Conservation (phyloP, 768 basidiomycete genomes). For the Rhodotorula babjevae region DNA sequence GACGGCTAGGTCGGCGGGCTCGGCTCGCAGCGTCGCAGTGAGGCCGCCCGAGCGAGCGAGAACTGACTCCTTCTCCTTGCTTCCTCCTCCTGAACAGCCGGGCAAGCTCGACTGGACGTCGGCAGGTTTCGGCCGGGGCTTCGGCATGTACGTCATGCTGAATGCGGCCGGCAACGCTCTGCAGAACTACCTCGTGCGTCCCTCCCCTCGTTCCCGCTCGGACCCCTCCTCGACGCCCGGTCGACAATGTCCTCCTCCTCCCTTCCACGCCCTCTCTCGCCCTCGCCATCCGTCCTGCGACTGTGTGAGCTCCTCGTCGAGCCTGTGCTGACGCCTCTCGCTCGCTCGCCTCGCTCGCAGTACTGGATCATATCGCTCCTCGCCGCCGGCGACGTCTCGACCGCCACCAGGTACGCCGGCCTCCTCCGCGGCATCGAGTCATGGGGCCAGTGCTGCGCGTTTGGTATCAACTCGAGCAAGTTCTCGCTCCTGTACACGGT, state of each 20-base stretch:
- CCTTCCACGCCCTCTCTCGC: background rate
- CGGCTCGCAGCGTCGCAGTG: no score
- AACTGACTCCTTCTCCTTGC: background rate
- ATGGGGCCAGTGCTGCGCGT: slow-evolving; percentile 10
- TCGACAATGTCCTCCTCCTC: background rate
- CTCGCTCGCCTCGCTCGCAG: background rate
- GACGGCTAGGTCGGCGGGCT: no score
- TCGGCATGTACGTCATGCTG: slow-evolving; percentile 13
- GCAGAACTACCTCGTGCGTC: slow-evolving; percentile 13
- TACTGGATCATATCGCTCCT: slow-evolving; percentile 14
- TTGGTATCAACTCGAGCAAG: slow-evolving; percentile 2
- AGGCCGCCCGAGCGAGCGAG: no score
- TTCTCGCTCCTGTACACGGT: slow-evolving; percentile 4
- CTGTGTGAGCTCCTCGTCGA: no score
- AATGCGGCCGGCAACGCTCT: slow-evolving; percentile 8
- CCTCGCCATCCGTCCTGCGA: no score
- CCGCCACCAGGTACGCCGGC: slow-evolving; percentile 9
- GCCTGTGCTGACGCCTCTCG: background rate
- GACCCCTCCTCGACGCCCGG: no score
- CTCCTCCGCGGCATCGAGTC: slow-evolving; percentile 20
- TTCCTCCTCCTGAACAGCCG: background rate
- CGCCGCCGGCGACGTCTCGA: background rate
- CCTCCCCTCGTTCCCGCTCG: no score
- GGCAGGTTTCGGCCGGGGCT: slow-evolving; percentile 3
- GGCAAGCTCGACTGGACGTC: slow-evolving; percentile 26